phyloP scores from a whole-genome alignment of 1,284 basidiomycete species.

The Ganoderma lucidum region DNA sequence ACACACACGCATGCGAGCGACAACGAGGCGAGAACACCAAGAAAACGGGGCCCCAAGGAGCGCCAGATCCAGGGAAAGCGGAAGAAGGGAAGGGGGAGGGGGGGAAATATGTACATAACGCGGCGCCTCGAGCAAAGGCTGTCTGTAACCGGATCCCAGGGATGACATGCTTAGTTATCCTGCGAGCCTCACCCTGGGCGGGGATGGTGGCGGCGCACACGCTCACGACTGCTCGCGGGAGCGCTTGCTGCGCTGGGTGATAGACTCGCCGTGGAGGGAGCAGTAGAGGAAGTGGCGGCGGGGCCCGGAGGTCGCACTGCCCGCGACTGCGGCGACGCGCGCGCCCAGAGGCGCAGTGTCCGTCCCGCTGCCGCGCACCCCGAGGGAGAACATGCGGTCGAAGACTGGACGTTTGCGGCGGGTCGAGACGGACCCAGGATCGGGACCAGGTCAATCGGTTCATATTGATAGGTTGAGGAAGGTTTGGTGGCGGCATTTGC shows the following conservation, averaged over 20 bases:
- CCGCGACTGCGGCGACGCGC: constrained; percentile 69
- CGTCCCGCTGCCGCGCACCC: constrained; percentile 74
- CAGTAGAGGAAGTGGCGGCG: constrained; percentile 85
- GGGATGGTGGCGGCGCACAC: not conserved
- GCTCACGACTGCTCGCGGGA: constrained; percentile 38
- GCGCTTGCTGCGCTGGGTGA: constrained; percentile 37
- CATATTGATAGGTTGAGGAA: not conserved
- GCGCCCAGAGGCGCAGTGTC: constrained; percentile 67
- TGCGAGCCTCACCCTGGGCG: no score
- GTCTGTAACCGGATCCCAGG: no score
- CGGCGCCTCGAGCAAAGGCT: not conserved
- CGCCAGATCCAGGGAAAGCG: no score
- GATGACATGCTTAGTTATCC: no score
- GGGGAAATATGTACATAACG: not conserved
- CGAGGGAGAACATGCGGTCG: constrained; percentile 91
- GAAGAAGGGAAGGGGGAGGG: not conserved
- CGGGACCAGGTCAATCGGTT: not conserved
- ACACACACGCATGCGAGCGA: constrained; percentile 2
- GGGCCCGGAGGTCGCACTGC: constrained; percentile 64
- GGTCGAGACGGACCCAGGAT: no score
- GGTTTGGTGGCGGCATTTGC: not conserved
- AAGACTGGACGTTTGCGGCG: constrained; percentile 65
- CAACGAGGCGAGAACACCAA: not conserved
- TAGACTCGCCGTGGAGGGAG: constrained; percentile 57
- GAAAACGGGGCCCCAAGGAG: not conserved